These are phyloP conservation scores for Epipyxis sp. DNA, from an alignment of 108 stramenopile species.

Conservation along the genomic window DNA sequence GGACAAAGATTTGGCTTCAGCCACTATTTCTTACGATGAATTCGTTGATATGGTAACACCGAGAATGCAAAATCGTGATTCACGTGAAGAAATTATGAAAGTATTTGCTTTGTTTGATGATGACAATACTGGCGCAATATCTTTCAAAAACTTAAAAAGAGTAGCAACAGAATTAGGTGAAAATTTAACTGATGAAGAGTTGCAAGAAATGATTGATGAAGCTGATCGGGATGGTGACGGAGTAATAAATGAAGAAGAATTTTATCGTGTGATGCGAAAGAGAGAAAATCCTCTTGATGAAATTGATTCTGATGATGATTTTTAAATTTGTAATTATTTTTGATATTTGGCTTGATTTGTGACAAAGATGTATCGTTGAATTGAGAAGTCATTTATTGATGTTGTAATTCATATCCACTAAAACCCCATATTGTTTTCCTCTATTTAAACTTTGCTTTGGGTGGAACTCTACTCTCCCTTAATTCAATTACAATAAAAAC, in stretches of 20 bases:
- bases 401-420: too few species aligned
- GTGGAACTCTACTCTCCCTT: too few species aligned
- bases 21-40: conserved; percentile 37
- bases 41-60: conserved; percentile 47
- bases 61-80: conserved; percentile 40
- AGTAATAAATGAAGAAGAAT: conserved; percentile 55
- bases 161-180: conserved; percentile 62
- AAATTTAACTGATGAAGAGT: conserved; percentile 59
- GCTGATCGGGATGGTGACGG: conserved; percentile 55
- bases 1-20: conserved; percentile 38
- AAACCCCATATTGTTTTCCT: too few species aligned
- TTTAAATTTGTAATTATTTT: too few species aligned
- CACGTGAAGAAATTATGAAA: conserved; percentile 50
- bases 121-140: conserved; percentile 58
- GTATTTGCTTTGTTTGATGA: conserved; percentile 61
- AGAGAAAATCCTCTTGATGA: conserved; percentile 35
- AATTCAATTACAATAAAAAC: too few species aligned
- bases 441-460: too few species aligned
- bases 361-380: too few species aligned
- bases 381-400: too few species aligned
- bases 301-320: conserved; percentile 39
- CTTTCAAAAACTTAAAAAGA: conserved; percentile 60
- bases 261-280: conserved; percentile 49
- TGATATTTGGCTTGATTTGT: too few species aligned
- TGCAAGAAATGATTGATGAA: conserved; percentile 54